phyloP scores from a whole-genome alignment of 2,329 filamentous ascomycete genomes.

The Penicillium sp. region DNA sequence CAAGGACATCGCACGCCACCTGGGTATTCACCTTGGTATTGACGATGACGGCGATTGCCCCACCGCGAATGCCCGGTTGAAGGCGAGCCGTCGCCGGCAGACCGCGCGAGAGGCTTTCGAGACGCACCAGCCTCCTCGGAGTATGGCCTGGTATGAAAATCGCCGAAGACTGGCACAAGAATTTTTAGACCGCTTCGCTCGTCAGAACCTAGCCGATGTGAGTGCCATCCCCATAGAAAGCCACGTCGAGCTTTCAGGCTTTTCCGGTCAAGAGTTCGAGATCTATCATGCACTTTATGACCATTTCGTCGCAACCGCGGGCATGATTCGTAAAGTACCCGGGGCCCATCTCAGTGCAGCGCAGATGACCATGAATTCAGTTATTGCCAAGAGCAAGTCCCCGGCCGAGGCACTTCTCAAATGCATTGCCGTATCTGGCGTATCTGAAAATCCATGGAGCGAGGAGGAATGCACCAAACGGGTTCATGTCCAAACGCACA shows the following conservation, averaged over 20 bases:
- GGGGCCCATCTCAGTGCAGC: slow-evolving; percentile 25
- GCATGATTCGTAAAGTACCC: neutral
- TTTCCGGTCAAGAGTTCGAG: slow-evolving; percentile 45
- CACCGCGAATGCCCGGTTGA: slow-evolving; percentile 44
- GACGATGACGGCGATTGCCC: slow-evolving; percentile 45
- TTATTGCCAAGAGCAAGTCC: slow-evolving; percentile 40
- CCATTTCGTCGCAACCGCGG: neutral
- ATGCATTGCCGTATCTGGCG: slow-evolving; percentile 34
- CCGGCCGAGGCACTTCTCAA: neutral
- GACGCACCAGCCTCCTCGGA: slow-evolving; percentile 45
- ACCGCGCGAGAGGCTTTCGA: slow-evolving; percentile 52
- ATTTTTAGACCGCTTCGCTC: slow-evolving; percentile 51
- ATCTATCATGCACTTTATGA: slow-evolving; percentile 48
- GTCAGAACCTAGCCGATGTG: slow-evolving; percentile 43
- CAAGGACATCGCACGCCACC: slow-evolving; percentile 52
- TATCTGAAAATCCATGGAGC: slow-evolving; percentile 20
- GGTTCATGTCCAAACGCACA: neutral
- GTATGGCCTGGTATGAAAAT: slow-evolving; percentile 47
- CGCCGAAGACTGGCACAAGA: slow-evolving; percentile 49
- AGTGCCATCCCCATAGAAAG: slow-evolving; percentile 43
- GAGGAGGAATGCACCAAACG: neutral
- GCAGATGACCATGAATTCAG: slow-evolving; percentile 36
- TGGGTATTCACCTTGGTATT: slow-evolving; percentile 51
- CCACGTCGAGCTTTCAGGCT: slow-evolving; percentile 39
- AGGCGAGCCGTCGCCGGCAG: slow-evolving; percentile 18